phyloP scores from a whole-genome alignment of 2,329 filamentous ascomycete species.

The Colletotrichum lupini region DNA sequence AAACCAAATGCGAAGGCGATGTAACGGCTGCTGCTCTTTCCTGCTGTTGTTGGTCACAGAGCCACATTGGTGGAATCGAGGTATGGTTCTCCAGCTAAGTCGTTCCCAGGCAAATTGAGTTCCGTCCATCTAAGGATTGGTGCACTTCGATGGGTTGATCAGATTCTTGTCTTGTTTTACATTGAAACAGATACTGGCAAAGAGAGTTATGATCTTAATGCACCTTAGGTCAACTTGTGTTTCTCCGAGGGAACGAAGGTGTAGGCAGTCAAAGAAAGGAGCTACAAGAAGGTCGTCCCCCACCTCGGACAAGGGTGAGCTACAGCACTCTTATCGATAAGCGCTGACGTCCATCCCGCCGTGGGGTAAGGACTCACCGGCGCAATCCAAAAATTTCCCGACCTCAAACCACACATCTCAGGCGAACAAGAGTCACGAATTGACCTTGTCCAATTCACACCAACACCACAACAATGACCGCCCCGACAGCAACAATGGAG shows the following conservation, averaged over 20 bases:
- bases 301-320: conserved; percentile 17
- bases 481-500: conserved; percentile 40
- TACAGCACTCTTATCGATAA: conserved; percentile 28
- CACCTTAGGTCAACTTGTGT: background rate
- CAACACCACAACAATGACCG: conserved; percentile 9
- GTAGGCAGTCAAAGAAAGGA: background rate
- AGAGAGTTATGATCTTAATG: background rate
- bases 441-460: background rate
- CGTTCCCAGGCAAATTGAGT: too few relatives aligned
- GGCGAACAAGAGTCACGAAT: conserved; percentile 6
- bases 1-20: background rate
- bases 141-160: too few relatives aligned
- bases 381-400: conserved; percentile 32
- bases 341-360: conserved; percentile 15
- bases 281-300: conserved; percentile 12
- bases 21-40: background rate
- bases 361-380: conserved; percentile 14
- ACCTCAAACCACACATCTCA: background rate
- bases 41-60: background rate
- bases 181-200: background rate
- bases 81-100: background rate
- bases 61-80: background rate
- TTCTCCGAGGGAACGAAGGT: background rate
- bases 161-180: background rate
- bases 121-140: background rate